Conservation (phyloP, 2,329 filamentous ascomycete species). For the Orbilia quercus region DNA sequence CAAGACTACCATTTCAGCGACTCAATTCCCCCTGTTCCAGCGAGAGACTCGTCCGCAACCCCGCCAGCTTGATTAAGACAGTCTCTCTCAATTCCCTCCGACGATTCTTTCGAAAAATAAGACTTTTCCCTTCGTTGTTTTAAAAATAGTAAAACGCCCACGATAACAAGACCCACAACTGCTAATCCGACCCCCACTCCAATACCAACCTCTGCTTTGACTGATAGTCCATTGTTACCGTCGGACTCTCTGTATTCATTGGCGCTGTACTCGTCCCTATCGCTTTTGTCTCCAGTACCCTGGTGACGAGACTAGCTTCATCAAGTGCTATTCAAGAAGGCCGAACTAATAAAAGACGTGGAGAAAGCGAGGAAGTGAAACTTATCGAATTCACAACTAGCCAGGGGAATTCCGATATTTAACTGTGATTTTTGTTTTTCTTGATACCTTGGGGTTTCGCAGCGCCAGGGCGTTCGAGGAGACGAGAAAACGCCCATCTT, state of each 20-base stretch:
- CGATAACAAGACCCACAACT: neutral
- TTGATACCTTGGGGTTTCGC: too few relatives aligned
- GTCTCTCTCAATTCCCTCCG: constrained; percentile 10
- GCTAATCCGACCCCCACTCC: constrained; percentile 4
- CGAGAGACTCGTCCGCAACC: constrained; percentile 10
- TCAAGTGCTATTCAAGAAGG: too few relatives aligned
- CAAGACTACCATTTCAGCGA: neutral
- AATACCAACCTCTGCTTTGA: constrained; percentile 25
- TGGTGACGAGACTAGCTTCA: too few relatives aligned
- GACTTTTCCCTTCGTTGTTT: neutral
- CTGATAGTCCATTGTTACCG: constrained; percentile 4
- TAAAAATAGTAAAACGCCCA: neutral
- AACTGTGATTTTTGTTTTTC: too few relatives aligned
- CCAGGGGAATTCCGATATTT: too few relatives aligned
- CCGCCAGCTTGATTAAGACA: constrained; percentile 16
- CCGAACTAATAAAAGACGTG: too few relatives aligned
- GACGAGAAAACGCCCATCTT: too few relatives aligned
- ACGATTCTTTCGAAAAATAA: neutral
- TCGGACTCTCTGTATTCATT: neutral
- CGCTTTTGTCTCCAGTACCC: neutral
- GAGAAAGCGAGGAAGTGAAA: too few relatives aligned
- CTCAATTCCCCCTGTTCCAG: constrained; percentile 8
- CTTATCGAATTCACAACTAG: too few relatives aligned
- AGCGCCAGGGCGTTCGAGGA: too few relatives aligned
- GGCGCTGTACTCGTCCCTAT: neutral